Evolutionary conservation across 768 basidiomycete genomes (phyloP).

Genomic region (Lactarius hatsudake): DNA sequence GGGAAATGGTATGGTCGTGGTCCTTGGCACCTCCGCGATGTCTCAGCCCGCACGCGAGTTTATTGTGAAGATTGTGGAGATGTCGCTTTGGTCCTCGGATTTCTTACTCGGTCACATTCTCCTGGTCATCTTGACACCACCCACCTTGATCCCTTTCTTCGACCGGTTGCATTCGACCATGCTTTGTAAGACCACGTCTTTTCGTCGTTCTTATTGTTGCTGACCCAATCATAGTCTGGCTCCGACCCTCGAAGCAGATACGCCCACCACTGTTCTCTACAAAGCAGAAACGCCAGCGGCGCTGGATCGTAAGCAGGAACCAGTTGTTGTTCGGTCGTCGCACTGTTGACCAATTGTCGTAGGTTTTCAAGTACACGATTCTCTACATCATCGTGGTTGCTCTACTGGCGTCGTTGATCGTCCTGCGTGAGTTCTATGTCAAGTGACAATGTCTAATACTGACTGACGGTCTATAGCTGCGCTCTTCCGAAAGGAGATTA

Average conservation of each 20-base stretch:
- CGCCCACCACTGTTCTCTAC: slow-evolving; percentile 90
- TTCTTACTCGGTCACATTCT: slow-evolving; percentile 85
- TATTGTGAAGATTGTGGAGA: slow-evolving; percentile 95
- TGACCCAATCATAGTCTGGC: slow-evolving; percentile 65
- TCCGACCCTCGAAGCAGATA: slow-evolving; percentile 92
- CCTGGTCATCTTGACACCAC: slow-evolving; percentile 86
- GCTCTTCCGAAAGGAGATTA: slow-evolving; percentile 78
- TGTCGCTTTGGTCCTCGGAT: slow-evolving; percentile 94
- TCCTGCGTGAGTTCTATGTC: slow-evolving; percentile 60
- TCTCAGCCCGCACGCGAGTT: slow-evolving; percentile 98
- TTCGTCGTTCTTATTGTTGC: neutral
- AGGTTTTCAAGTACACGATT: slow-evolving; percentile 83
- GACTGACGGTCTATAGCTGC: slow-evolving; percentile 49
- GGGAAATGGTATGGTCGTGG: slow-evolving; percentile 96
- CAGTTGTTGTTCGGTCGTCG: neutral
- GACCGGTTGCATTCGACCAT: slow-evolving; percentile 89
- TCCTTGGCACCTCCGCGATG: slow-evolving; percentile 84
- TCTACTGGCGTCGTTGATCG: slow-evolving; percentile 75
- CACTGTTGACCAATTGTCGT: neutral
- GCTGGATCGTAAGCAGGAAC: slow-evolving; percentile 71
- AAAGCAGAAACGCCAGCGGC: slow-evolving; percentile 87
- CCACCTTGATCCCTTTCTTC: slow-evolving; percentile 86
- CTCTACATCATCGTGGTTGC: slow-evolving; percentile 78
- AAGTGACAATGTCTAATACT: slow-evolving; percentile 5
- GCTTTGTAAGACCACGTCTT: slow-evolving; percentile 30